Evolutionary conservation across 352 stramenopile species (phyloP), one percentile per base, ranked within the genome.

Genomic region (Phytophthora brassicae): DNA sequence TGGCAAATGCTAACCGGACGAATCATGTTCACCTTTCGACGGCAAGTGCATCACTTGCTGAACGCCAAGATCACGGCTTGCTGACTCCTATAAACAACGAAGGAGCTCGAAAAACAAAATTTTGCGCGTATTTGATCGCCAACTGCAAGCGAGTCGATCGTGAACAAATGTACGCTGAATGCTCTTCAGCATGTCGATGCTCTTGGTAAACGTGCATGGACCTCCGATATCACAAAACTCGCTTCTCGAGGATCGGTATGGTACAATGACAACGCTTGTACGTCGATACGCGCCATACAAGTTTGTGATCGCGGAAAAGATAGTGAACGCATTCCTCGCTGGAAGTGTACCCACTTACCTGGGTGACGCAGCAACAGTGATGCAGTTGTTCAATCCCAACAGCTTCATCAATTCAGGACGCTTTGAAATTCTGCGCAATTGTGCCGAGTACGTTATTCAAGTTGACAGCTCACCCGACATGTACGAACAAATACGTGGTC

Each of bases 221-320:
- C 50, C 19, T 19, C 23, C 50, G 24, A 46, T 6, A 23, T 16
- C 22, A 38, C 58, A 2, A 60, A 45, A 26, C n/a, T 33, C n/a
- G 38, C 20, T 12, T 55, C 49, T 9, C 24, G 42, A 1, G 26
- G 16, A 2, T 11, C 45, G 3, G 16, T 19, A 5, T 75, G 52
- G 31, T 72, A 71, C 51, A 66, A 75, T 31, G 66, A 74, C 26
- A 68, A 70, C 12, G 70, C 70, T n/a, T 2, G 64, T 82, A 4
- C 17, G 41, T 0, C 61, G 52, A 4, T 81, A 68, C 51, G 17
- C 38, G 12, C 13, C 55, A 11, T 86, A 77, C 70, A 74, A 74
- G 47, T 87, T 90, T 31, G 78, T 80, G 16, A 71, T 88, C 42
- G 70, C 76, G 11, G 77, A 88, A 53, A 88, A 86, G 62, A 36